Evolutionary conservation across 805 yeast genomes (phyloP).

Genomic region (Kluyveromyces dobzhanskii): DNA sequence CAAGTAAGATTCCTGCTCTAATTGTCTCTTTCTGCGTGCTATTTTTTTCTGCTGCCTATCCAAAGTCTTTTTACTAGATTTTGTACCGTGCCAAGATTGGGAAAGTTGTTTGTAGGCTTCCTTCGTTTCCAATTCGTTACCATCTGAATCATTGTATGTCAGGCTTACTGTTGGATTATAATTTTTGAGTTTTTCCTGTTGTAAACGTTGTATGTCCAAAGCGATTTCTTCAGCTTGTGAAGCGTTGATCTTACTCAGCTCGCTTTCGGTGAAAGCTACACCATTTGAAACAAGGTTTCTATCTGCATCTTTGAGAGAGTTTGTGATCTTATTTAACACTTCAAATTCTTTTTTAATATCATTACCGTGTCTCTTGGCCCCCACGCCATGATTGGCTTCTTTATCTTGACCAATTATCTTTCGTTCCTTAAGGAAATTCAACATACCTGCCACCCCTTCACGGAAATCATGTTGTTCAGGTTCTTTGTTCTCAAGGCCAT

Average conservation of each 20-base stretch:
- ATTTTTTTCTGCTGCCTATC: slow-evolving; percentile 19
- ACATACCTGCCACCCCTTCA: slow-evolving; percentile 25
- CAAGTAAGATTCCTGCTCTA: slow-evolving; percentile 19
- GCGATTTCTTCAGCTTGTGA: slow-evolving; percentile 23
- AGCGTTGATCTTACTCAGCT: slow-evolving; percentile 19
- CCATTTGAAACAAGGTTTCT: neutral
- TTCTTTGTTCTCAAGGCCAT: too few relatives aligned
- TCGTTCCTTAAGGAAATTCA: slow-evolving; percentile 16
- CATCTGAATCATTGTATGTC: slow-evolving; percentile 56
- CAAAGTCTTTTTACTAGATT: slow-evolving; percentile 20
- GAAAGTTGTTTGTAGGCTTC: slow-evolving; percentile 73
- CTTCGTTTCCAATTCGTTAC: slow-evolving; percentile 49
- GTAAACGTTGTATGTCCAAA: slow-evolving; percentile 18
- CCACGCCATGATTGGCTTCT: neutral
- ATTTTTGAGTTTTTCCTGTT: slow-evolving; percentile 26
- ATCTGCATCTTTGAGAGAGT: neutral
- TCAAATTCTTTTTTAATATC: neutral
- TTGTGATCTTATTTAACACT: neutral
- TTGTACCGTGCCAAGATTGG: slow-evolving; percentile 66
- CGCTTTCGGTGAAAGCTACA: slow-evolving; percentile 14
- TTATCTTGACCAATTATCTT: slow-evolving; percentile 5
- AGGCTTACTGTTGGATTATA: slow-evolving; percentile 40
- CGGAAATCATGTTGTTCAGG: slow-evolving; percentile 13
- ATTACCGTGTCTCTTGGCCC: neutral
- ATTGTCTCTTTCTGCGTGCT: slow-evolving; percentile 21